Percentiles rank a stretch among this genome's conserved stretches.
Evolutionary conservation across 2,329 filamentous ascomycete genomes (phyloP).

Genomic region (Colletotrichum limetticola): DNA sequence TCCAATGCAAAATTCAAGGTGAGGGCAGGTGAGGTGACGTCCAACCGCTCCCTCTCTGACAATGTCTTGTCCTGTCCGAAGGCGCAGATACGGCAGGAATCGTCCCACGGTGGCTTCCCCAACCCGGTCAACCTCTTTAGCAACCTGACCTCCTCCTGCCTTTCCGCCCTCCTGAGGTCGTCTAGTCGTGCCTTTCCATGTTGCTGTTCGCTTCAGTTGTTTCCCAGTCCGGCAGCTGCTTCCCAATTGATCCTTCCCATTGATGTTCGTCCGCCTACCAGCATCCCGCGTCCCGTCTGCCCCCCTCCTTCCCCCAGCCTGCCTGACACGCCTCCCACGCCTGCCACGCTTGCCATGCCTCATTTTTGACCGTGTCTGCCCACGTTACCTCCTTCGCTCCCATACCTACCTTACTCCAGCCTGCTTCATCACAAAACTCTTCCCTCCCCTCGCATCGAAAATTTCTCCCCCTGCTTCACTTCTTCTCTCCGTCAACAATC

Average conservation of each 20-base stretch:
- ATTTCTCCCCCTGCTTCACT: not conserved
- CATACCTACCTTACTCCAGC: no score
- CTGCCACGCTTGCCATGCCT: not conserved
- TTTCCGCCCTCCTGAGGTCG: not conserved
- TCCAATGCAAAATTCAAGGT: not conserved
- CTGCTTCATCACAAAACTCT: slow-evolving; percentile 12
- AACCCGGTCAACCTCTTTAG: not conserved
- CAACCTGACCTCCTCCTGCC: not conserved
- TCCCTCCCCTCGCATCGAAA: not conserved
- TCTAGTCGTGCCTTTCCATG: not conserved
- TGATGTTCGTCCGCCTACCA: no score
- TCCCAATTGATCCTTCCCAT: not conserved
- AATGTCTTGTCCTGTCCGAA: not conserved
- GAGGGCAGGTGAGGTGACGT: not conserved
- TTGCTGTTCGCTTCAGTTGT: not conserved
- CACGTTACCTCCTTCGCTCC: not conserved
- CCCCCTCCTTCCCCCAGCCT: not conserved
- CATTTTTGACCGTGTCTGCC: not conserved
- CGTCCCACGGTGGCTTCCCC: slow-evolving; percentile 20
- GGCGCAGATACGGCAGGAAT: slow-evolving; percentile 25
- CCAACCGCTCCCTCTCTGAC: not conserved
- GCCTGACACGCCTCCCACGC: not conserved
- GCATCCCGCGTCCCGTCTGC: not conserved
- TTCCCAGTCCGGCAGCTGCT: not conserved
- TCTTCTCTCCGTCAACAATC: not conserved